Percentiles rank a stretch among this genome's conserved stretches.
Conservation (phyloP, 495 filamentous ascomycete genomes). For the Evernia prunastri region DNA sequence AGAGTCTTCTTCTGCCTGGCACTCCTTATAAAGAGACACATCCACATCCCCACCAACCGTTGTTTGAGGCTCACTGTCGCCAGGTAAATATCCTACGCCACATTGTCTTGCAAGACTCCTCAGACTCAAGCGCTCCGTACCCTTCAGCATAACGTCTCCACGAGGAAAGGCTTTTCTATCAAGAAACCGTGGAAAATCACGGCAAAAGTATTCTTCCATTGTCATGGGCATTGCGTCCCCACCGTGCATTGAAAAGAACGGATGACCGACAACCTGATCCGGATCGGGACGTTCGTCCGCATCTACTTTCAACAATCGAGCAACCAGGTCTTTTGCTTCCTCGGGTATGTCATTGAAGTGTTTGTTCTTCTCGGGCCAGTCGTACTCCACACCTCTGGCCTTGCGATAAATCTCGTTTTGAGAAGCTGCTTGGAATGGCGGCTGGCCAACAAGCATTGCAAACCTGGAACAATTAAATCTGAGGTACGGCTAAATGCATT, state of each 20-base stretch:
- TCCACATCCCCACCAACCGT: slow-evolving; percentile 30
- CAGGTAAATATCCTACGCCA: slow-evolving; percentile 39
- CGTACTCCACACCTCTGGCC: slow-evolving; percentile 63
- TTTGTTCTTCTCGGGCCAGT: slow-evolving; percentile 59
- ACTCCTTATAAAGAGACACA: slow-evolving; percentile 54
- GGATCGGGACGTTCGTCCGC: slow-evolving; percentile 69
- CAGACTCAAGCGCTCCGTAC: slow-evolving; percentile 39
- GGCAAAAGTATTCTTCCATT: slow-evolving; percentile 39
- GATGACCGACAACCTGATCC: slow-evolving; percentile 74
- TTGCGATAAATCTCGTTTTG: slow-evolving; percentile 81
- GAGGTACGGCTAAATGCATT: background rate
- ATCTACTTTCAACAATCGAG: slow-evolving; percentile 62
- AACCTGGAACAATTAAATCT: slow-evolving; percentile 47
- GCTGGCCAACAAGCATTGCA: slow-evolving; percentile 84
- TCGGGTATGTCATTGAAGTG: slow-evolving; percentile 43
- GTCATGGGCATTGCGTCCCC: slow-evolving; percentile 43
- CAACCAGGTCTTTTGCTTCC: slow-evolving; percentile 72
- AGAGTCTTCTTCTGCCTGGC: slow-evolving; percentile 62
- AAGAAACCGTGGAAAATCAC: slow-evolving; percentile 42
- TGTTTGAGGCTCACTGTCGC: slow-evolving; percentile 12
- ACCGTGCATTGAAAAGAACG: slow-evolving; percentile 65
- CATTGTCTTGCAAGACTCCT: slow-evolving; percentile 45
- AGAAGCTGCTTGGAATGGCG: slow-evolving; percentile 80
- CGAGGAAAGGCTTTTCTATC: slow-evolving; percentile 36
- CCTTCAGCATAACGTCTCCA: slow-evolving; percentile 43